A percentile compares a stretch with the other conserved stretches of the same genome.
These are phyloP conservation scores for Clathrus columnatus DNA, from an alignment of 768 basidiomycete species.

Conservation along the genomic window DNA sequence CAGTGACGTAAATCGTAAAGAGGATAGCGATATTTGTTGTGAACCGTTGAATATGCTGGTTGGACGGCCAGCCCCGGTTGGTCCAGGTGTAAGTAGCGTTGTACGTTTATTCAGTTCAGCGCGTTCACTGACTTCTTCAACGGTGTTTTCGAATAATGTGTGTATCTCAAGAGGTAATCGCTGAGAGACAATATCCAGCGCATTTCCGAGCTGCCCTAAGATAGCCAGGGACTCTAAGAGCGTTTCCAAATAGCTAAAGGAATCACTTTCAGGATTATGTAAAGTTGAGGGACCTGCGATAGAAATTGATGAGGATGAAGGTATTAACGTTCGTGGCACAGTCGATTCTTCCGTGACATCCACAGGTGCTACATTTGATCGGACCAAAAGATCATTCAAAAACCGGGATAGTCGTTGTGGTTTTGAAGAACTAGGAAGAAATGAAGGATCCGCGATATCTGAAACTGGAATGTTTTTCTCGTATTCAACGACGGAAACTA, in stretches of 20 bases:
- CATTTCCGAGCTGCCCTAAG: conserved; percentile 78
- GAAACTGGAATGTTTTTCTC: conserved; percentile 36
- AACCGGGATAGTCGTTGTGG: conserved; percentile 52
- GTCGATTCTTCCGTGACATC: conserved; percentile 40
- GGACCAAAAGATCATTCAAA: conserved; percentile 53
- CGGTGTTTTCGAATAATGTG: conserved; percentile 71
- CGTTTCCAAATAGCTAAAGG: conserved; percentile 88
- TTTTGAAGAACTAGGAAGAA: conserved; percentile 30
- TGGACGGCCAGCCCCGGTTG: conserved; percentile 30
- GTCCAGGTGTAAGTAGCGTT: conserved; percentile 26
- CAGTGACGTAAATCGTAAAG: conserved; percentile 59
- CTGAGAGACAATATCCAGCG: conserved; percentile 76
- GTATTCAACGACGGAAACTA: conserved; percentile 61
- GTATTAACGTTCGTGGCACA: background rate
- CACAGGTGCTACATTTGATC: conserved; percentile 71
- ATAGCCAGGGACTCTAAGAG: conserved; percentile 89
- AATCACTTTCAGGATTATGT: conserved; percentile 90
- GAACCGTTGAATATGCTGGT: conserved; percentile 40
- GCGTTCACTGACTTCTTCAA: conserved; percentile 88
- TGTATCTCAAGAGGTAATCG: conserved; percentile 79
- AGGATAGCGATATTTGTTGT: conserved; percentile 9
- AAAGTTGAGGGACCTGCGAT: too few relatives aligned
- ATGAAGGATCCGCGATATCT: conserved; percentile 18
- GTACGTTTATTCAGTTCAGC: conserved; percentile 65
- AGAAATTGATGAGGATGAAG: conserved; percentile 2